Percentiles rank a stretch among this genome's conserved stretches.
These are phyloP conservation scores for Rosa lucieae DNA, from an alignment of 306 rosid species.

Conservation along the genomic window DNA sequence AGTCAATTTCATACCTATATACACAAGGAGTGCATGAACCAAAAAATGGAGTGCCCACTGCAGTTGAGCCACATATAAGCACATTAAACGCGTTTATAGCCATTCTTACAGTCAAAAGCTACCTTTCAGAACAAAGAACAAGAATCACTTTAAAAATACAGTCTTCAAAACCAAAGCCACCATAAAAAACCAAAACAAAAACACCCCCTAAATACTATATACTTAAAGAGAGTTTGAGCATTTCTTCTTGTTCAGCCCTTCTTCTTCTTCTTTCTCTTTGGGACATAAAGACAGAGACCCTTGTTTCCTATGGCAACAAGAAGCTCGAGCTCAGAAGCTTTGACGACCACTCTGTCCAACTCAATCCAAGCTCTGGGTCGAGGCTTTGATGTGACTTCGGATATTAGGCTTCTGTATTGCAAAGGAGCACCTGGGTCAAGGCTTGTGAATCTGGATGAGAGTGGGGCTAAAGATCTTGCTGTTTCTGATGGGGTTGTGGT, in stretches of 20 bases:
- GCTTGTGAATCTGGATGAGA: conserved; percentile 65
- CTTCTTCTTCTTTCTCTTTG: neutral
- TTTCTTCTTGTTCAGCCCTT: neutral
- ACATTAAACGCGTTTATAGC: conserved; percentile 52
- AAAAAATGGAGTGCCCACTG: neutral
- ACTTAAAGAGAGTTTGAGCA: neutral
- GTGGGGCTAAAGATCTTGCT: conserved; percentile 54
- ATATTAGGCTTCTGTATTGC: conserved; percentile 90
- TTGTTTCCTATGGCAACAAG: conserved; percentile 34
- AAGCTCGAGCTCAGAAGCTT: conserved; percentile 49
- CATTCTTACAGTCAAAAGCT: conserved; percentile 49
- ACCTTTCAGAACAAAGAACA: conserved; percentile 36
- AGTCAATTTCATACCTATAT: neutral
- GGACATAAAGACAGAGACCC: conserved; percentile 23
- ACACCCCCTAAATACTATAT: neutral
- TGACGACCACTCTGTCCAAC: conserved; percentile 61
- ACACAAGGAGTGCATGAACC: neutral
- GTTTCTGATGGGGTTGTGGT: conserved; percentile 47
- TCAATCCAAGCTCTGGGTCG: conserved; percentile 95
- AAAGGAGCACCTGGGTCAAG: conserved; percentile 92
- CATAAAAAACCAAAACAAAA: neutral
- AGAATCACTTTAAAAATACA: neutral
- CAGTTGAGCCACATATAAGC: neutral
- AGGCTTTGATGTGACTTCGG: conserved; percentile 94
- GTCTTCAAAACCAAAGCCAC: conserved; percentile 27